Evolutionary conservation across 2,329 filamentous ascomycete genomes (phyloP).

Genomic region (Ceratocystis cubensis): DNA sequence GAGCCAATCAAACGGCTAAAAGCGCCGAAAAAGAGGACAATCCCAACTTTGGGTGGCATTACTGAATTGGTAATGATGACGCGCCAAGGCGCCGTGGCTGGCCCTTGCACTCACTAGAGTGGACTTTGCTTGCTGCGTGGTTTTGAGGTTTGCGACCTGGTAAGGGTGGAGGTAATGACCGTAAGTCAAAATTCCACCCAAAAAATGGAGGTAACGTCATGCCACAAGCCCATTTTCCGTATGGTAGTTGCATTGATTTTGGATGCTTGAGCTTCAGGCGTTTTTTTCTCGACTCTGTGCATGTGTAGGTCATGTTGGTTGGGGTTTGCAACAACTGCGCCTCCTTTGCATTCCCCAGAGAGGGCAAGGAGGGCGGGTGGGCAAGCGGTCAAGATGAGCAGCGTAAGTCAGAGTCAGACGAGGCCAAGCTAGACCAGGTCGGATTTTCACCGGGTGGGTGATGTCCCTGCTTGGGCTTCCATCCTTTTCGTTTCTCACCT

Average conservation of each 20-base stretch:
- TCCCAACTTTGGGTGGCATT: neutral
- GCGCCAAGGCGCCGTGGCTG: neutral
- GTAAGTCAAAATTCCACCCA: neutral
- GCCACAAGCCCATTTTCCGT: neutral
- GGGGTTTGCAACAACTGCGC: neutral
- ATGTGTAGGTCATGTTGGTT: neutral
- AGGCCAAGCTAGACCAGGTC: neutral
- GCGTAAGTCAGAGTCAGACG: neutral
- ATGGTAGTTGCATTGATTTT: neutral
- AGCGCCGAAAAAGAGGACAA: constrained; percentile 8
- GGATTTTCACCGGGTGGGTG: neutral
- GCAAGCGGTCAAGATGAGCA: constrained; percentile 1
- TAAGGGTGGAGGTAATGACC: neutral
- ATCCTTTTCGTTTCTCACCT: neutral
- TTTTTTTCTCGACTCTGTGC: neutral
- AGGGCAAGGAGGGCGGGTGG: neutral
- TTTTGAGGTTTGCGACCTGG: neutral
- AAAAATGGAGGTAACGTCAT: neutral
- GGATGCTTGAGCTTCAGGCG: neutral
- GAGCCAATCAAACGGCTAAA: constrained; percentile 16
- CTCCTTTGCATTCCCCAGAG: neutral
- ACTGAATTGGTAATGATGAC: neutral
- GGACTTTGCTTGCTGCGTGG: neutral
- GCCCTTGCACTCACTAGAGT: neutral
- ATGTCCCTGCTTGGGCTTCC: neutral